phyloP scores from a whole-genome alignment of 75 land plant genomes.

The Cupressus sempervirens region DNA sequence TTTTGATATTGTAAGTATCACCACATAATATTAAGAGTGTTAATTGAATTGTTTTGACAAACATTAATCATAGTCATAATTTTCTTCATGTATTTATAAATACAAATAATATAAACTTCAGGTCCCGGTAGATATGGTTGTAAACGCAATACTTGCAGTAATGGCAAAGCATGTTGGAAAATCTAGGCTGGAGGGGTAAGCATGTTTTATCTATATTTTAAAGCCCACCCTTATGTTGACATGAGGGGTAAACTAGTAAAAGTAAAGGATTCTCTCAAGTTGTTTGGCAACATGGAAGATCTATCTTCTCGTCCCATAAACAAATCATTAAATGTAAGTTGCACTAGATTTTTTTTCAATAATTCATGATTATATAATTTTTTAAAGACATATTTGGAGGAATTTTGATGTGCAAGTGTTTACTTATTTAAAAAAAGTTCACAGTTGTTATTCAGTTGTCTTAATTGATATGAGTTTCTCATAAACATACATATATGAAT shows the following conservation, averaged over 20 bases:
- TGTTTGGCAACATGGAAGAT: conserved; percentile 44
- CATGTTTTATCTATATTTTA: conserved; percentile 58
- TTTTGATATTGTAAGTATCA: conserved; percentile 69
- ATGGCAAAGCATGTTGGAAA: conserved; percentile 66
- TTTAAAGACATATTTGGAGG: too few relatives aligned
- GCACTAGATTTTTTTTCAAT: neutral
- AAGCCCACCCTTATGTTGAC: conserved; percentile 53
- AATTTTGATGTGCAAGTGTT: too few relatives aligned
- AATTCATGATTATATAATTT: too few relatives aligned
- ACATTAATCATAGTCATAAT: too few relatives aligned
- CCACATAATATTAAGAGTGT: neutral
- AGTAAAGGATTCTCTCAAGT: conserved; percentile 17
- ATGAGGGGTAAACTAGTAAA: conserved; percentile 46
- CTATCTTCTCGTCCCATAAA: conserved; percentile 33
- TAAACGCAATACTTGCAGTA: conserved; percentile 67
- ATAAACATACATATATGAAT: too few relatives aligned
- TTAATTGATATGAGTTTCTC: too few relatives aligned
- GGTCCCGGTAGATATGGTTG: too few relatives aligned
- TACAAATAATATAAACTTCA: too few relatives aligned
- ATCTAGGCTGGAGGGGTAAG: conserved; percentile 30
- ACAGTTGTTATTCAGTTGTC: too few relatives aligned
- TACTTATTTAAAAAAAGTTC: too few relatives aligned
- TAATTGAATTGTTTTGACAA: neutral
- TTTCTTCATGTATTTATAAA: too few relatives aligned
- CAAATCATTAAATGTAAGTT: conserved; percentile 12